Evolutionary conservation across 257 asterid species (phyloP).

Genomic region (Penstemon davidsonii): DNA sequence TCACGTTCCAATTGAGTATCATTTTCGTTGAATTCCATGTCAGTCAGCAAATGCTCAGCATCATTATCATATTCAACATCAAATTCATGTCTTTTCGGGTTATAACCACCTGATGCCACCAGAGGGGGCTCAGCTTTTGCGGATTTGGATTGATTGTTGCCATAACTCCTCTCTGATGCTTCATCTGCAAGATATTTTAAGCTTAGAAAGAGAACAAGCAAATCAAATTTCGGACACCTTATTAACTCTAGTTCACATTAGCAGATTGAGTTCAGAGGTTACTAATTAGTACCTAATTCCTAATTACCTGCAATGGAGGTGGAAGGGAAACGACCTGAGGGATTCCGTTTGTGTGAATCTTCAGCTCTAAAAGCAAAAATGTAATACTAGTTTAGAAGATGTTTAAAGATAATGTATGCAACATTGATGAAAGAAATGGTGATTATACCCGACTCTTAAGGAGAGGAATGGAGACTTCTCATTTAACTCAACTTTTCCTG

Average conservation of each 20-base stretch:
- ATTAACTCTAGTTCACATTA: constrained; percentile 42
- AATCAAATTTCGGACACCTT: constrained; percentile 46
- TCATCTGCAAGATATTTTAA: constrained; percentile 32
- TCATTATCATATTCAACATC: constrained; percentile 89
- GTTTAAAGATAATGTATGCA: constrained; percentile 26
- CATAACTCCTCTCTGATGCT: constrained; percentile 58
- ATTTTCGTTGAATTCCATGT: constrained; percentile 86
- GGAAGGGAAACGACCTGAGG: constrained; percentile 62
- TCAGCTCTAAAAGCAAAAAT: constrained; percentile 54
- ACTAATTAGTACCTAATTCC: no score
- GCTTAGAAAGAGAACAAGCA: constrained; percentile 13
- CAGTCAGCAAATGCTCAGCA: constrained; percentile 83
- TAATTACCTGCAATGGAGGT: constrained; percentile 55
- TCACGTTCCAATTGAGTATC: constrained; percentile 75
- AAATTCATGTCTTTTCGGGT: constrained; percentile 72
- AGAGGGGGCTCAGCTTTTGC: constrained; percentile 56
- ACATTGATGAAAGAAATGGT: constrained; percentile 18
- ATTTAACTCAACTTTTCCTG: constrained; percentile 65
- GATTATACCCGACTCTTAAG: constrained; percentile 66
- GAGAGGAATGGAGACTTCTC: constrained; percentile 66
- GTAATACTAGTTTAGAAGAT: constrained; percentile 28
- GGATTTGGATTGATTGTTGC: constrained; percentile 56
- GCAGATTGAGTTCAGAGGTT: no score
- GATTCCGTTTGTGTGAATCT: constrained; percentile 66
- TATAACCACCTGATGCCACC: constrained; percentile 72